Percentiles rank a stretch among this genome's conserved stretches.
These are phyloP conservation scores for Yamadazyma pseudoaaseri DNA, from an alignment of 1,139 yeast genomes.

Conservation along the genomic window DNA sequence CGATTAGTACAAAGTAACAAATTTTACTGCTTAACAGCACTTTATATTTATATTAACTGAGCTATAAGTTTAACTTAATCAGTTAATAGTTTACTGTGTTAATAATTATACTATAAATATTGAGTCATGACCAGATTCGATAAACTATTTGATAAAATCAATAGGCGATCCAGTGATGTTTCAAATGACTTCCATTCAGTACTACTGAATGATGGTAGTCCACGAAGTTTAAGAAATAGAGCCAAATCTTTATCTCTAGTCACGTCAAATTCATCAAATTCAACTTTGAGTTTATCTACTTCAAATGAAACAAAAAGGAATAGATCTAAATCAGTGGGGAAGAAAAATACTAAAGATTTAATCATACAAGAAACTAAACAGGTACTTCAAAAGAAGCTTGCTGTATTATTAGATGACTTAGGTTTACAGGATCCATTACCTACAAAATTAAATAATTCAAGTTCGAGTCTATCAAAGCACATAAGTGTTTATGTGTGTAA, in stretches of 20 bases:
- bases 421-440: conserved; percentile 45
- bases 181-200: conserved; percentile 12
- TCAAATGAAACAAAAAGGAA: conserved; percentile 15
- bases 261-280: conserved; percentile 6
- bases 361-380: conserved; percentile 40
- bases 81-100: too few species aligned
- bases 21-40: too few species aligned
- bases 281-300: conserved; percentile 9
- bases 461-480: conserved; percentile 24
- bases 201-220: conserved; percentile 5
- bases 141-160: conserved; percentile 13
- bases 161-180: conserved; percentile 18
- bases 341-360: conserved; percentile 37
- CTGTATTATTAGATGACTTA: conserved; percentile 31
- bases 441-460: conserved; percentile 22
- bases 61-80: too few species aligned
- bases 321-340: conserved; percentile 20
- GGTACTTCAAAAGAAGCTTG: conserved; percentile 37
- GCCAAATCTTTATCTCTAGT: conserved; percentile 16
- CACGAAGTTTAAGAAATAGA: conserved; percentile 11
- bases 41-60: too few species aligned
- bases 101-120: too few species aligned
- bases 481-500: conserved; percentile 38
- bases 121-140: conserved; percentile 14
- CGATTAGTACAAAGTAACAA: too few species aligned